Evolutionary conservation across 2,329 filamentous ascomycete species (phyloP).

Genomic region (Xylaria sp.): DNA sequence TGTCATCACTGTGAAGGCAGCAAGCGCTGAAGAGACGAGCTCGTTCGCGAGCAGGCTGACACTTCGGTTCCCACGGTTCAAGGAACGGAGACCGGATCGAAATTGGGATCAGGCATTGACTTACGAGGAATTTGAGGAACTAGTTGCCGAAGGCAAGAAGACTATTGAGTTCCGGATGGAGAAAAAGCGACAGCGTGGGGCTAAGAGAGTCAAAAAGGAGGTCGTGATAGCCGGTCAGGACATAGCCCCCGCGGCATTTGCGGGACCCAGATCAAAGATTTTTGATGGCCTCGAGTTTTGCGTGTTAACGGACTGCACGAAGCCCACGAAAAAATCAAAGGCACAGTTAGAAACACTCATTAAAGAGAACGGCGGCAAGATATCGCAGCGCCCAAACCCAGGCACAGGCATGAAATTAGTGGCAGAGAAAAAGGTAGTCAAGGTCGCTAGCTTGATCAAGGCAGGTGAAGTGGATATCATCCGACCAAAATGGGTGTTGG

Average conservation of each 20-base stretch:
- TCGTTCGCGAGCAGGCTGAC: conserved; percentile 82
- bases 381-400: conserved; percentile 78
- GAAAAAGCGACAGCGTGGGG: conserved; percentile 66
- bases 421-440: conserved; percentile 82
- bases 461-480: conserved; percentile 77
- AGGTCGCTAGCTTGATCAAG: conserved; percentile 85
- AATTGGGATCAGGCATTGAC: conserved; percentile 84
- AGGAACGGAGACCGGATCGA: conserved; percentile 82
- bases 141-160: conserved; percentile 77
- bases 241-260: conserved; percentile 58
- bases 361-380: conserved; percentile 82
- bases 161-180: conserved; percentile 84
- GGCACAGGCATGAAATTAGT: conserved; percentile 74
- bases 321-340: conserved; percentile 79
- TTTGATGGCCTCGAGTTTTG: conserved; percentile 85
- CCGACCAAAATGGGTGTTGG: conserved; percentile 82
- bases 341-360: conserved; percentile 81
- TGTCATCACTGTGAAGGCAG: conserved; percentile 89
- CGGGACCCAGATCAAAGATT: conserved; percentile 68
- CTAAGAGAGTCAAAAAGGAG: conserved; percentile 75
- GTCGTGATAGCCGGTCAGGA: conserved; percentile 78
- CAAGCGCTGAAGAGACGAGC: conserved; percentile 78
- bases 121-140: conserved; percentile 77
- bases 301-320: conserved; percentile 79
- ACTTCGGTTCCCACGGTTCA: conserved; percentile 91